Base-by-base conservation (phyloP, 495 filamentous ascomycete genomes). In the Aspergillus baeticus region DNA sequence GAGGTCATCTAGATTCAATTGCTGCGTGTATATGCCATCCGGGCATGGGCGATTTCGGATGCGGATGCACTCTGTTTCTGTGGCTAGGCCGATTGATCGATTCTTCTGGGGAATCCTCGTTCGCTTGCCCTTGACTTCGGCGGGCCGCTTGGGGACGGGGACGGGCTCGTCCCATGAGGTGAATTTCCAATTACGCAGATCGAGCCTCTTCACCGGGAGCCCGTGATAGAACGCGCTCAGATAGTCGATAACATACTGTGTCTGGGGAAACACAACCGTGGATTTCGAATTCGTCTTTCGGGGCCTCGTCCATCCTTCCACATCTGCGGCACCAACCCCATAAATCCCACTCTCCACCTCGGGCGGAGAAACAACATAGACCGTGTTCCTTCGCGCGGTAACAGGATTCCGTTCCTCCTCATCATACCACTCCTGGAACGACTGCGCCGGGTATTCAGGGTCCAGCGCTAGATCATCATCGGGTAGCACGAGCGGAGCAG, bases 1-100 rank as follows among this genome's bases (percentile, higher is more conserved):
- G 10, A 89, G 69, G 62, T 89, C 85, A 59, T 83, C 70, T 2
- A 89, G 72, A 59, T 87, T 84, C 2, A 89, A 61, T 59, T 89
- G 84, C 13, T 66, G 63, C 11, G 63, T 14, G 56, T 79, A 88
- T 10, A 67, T 36, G 0, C 64, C 61, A 46, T 86, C 77, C 2
- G 77, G 78, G 2, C 71, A 74, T 5, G 71, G 59, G 1, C 86
- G 81, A 7, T 66, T 69, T 10, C 83, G 80, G 58, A 89, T 81
- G 13, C 83, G 77, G 18, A 80, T 75, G 38, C 63, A 64, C 21
- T 70, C 62, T 15, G 63, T 65, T 20, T 68, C 21, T 6, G 64
- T 59, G 5, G 63, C 50, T 20, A 85, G 76, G 20, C 77, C 83
- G 39, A 84, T 70, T 44, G 47, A 43, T 2, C 18, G 47, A 26